Evolutionary conservation across 805 yeast genomes (phyloP).

Genomic region (Pichia sporocuriosa): DNA sequence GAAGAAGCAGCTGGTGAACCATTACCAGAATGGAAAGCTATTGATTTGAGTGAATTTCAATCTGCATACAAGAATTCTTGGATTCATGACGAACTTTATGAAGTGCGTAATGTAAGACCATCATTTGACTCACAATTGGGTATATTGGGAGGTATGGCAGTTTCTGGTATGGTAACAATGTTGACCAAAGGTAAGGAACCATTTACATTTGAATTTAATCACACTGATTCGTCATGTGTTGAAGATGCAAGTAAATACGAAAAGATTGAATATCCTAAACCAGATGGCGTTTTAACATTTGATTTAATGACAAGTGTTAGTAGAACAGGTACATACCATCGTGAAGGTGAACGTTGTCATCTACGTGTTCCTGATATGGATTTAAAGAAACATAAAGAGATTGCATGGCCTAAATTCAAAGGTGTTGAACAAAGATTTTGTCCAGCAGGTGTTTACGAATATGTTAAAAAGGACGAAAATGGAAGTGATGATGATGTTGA

Average conservation of each 20-base stretch:
- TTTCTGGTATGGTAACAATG: conserved; percentile 79
- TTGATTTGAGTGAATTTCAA: conserved; percentile 57
- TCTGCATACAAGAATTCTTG: conserved; percentile 66
- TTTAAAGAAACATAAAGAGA: conserved; percentile 56
- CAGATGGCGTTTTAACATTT: conserved; percentile 88
- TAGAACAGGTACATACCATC: conserved; percentile 93
- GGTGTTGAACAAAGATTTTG: conserved; percentile 92
- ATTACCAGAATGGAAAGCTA: conserved; percentile 34
- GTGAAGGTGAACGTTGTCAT: conserved; percentile 90
- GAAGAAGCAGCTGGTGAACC: conserved; percentile 32
- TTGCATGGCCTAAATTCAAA: conserved; percentile 65
- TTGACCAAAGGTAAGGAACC: conserved; percentile 75
- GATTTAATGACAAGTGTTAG: conserved; percentile 93
- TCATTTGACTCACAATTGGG: conserved; percentile 78
- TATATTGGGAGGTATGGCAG: conserved; percentile 69
- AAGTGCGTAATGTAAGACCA: conserved; percentile 88
- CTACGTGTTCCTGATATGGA: conserved; percentile 63
- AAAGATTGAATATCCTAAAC: conserved; percentile 88
- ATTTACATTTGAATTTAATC: conserved; percentile 70
- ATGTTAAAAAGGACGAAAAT: conserved; percentile 36
- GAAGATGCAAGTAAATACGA: conserved; percentile 55
- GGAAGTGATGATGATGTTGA: conserved; percentile 63
- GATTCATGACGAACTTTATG: conserved; percentile 77
- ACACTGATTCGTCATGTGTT: conserved; percentile 69
- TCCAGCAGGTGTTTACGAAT: conserved; percentile 98